Base-by-base conservation (phyloP, 169 alveolate species). In the Neospora caninum region DNA sequence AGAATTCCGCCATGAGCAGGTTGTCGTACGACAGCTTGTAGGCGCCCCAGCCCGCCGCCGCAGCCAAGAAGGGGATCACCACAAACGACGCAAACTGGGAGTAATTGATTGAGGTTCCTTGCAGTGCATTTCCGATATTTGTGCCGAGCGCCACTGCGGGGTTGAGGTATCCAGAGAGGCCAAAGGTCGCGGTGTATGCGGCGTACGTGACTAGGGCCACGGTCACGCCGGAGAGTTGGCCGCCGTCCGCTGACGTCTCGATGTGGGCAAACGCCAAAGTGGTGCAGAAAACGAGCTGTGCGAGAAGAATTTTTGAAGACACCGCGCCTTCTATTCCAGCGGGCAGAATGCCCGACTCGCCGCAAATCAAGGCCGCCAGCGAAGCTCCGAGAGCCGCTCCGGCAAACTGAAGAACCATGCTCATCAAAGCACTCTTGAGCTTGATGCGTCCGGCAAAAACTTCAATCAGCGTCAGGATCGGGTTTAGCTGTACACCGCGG, bases 131-230 rank as follows among this genome's bases (percentile, higher is more conserved):
- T 18, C 89, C 67, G 67, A 82, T 29, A 31, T 39, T 82, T 22
- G 67, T 25, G 22, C 69, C 89, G 13, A 39, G 49, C 36, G 89
- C 89, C 38, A 82, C 67, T 27, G 89, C 89, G 22, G 89, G 89
- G 67, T 82, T 82, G 69, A 82, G 67, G 67, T 82, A 82, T 31
- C 89, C 89, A 41, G 89, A 82, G n/a, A 82, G 89, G 22, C 89
- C 89, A 0, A 36, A 13, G 36, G 89, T 82, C 25, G 89, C 89
- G 38, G 89, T 82, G 89, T 82, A 82, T 18, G 89, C 89, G 7
- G 89, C 89, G 89, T 82, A 82, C 42, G 89, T 82, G 49, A 43
- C 67, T 4, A 82, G 89, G 16, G 69, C 89, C 22, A 82, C 89
- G 36, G 89, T 38, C 34, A 82, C 39, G 6, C 89, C 89, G 7